Percentiles rank a stretch among this genome's conserved stretches.
Conservation (phyloP, 768 basidiomycete species). For the Plicaturopsis crispa region DNA sequence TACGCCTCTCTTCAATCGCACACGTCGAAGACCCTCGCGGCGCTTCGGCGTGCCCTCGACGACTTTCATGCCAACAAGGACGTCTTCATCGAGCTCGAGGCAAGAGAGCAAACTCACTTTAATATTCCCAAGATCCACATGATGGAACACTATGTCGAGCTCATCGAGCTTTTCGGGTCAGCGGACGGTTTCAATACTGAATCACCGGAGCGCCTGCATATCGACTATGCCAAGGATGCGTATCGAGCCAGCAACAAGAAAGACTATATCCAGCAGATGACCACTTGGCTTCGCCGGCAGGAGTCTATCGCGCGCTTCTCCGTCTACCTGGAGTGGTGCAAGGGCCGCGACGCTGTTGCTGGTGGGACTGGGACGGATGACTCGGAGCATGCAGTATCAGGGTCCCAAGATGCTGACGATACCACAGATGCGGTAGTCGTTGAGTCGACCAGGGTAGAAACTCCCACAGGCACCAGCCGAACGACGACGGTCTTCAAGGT, state of each 20-base stretch:
- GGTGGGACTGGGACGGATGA: no score
- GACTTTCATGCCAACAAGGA: constrained; percentile 21
- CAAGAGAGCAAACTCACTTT: constrained; percentile 18
- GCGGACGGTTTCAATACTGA: constrained; percentile 28
- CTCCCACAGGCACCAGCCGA: no score
- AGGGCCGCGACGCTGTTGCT: no score
- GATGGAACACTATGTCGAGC: constrained; percentile 16
- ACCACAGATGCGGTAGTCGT: no score
- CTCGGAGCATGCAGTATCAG: no score
- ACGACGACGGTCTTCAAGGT: no score
- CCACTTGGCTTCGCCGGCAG: constrained; percentile 23
- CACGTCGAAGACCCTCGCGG: constrained; percentile 15
- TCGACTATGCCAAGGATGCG: constrained; percentile 30
- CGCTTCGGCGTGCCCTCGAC: constrained; percentile 15
- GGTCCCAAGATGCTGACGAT: no score
- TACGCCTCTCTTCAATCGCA: constrained; percentile 20
- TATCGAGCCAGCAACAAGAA: constrained; percentile 17
- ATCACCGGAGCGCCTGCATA: constrained; percentile 29
- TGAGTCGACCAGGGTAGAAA: no score
- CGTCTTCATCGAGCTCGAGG: constrained; percentile 19
- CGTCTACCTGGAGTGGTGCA: constrained; percentile 5
- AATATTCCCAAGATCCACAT: constrained; percentile 29
- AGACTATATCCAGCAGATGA: constrained; percentile 30
- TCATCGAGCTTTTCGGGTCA: constrained; percentile 20
- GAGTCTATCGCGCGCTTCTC: constrained; percentile 21